Evolutionary conservation across 140 eudicot genomes (phyloP).

Genomic region (Flaveria floridana): DNA sequence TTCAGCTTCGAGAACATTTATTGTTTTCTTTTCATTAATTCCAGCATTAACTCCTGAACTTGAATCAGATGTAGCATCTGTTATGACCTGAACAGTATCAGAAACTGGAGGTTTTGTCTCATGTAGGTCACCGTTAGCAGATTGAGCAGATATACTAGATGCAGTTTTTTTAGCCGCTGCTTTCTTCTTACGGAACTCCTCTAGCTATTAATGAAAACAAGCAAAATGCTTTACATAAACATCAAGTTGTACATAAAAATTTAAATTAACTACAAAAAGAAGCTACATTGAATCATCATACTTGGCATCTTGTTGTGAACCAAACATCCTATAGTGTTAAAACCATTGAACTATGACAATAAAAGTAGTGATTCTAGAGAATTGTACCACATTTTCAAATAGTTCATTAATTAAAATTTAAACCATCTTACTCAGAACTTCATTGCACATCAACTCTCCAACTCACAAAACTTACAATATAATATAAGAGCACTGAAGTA

Average conservation of each 20-base stretch:
- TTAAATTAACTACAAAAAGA: neutral
- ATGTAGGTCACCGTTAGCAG: constrained; percentile 35
- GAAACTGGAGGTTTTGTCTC: constrained; percentile 52
- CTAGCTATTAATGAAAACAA: constrained; percentile 50
- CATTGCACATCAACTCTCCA: neutral
- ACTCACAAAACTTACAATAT: neutral
- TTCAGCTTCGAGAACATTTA: constrained; percentile 30
- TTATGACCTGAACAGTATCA: constrained; percentile 31
- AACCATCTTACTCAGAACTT: neutral
- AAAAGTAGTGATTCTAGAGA: neutral
- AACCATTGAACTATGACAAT: neutral
- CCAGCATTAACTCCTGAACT: constrained; percentile 21
- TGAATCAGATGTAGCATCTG: constrained; percentile 42
- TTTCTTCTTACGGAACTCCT: constrained; percentile 84
- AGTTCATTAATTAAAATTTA: neutral
- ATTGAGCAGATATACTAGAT: constrained; percentile 40
- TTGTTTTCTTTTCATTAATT: constrained; percentile 33
- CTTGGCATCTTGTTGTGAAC: too few relatives aligned
- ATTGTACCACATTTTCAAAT: neutral
- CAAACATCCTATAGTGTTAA: too few relatives aligned
- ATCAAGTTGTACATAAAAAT: neutral
- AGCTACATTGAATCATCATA: neutral
- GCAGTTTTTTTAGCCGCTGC: constrained; percentile 76
- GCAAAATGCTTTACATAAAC: constrained; percentile 8
- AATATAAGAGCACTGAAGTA: too few relatives aligned